Percentiles rank a stretch among this genome's conserved stretches.
Evolutionary conservation across 2,329 filamentous ascomycete genomes (phyloP).

Genomic region (Aspergillus unguis): DNA sequence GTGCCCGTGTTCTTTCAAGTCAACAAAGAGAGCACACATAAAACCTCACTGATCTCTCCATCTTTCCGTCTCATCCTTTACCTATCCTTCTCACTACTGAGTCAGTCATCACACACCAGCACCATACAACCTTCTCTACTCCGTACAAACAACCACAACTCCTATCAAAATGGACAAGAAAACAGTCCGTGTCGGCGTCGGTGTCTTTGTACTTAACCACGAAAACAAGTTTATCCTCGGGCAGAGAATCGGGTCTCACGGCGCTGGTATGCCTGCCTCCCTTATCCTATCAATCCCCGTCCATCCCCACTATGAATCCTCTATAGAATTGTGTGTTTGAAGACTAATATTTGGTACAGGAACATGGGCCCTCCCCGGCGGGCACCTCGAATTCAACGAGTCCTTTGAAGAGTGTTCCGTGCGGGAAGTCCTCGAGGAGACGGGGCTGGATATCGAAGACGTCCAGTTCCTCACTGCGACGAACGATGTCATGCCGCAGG

Average conservation of each 20-base stretch:
- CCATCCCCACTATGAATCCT: no score
- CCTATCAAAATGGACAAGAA: constrained; percentile 1
- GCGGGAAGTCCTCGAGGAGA: constrained; percentile 69
- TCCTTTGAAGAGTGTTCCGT: constrained; percentile 59
- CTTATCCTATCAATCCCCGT: no score
- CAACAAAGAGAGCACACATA: no score
- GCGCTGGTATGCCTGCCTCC: constrained; percentile 9
- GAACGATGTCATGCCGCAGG: constrained; percentile 61
- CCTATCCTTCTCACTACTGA: no score
- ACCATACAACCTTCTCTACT: no score
- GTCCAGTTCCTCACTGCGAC: constrained; percentile 58
- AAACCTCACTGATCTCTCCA: no score
- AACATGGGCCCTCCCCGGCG: constrained; percentile 67
- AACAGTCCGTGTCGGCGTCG: constrained; percentile 14
- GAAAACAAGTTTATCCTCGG: constrained; percentile 16
- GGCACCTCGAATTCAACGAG: constrained; percentile 71
- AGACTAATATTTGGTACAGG: constrained; percentile 37
- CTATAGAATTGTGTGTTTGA: neutral
- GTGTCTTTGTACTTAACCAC: constrained; percentile 15
- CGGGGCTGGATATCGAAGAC: constrained; percentile 56
- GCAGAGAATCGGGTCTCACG: constrained; percentile 16
- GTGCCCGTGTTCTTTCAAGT: no score
- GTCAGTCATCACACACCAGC: no score
- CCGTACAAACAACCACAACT: neutral
- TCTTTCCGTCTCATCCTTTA: no score